Base-by-base conservation (phyloP, 306 rosid species). In the Ochetophila trinervis region DNA sequence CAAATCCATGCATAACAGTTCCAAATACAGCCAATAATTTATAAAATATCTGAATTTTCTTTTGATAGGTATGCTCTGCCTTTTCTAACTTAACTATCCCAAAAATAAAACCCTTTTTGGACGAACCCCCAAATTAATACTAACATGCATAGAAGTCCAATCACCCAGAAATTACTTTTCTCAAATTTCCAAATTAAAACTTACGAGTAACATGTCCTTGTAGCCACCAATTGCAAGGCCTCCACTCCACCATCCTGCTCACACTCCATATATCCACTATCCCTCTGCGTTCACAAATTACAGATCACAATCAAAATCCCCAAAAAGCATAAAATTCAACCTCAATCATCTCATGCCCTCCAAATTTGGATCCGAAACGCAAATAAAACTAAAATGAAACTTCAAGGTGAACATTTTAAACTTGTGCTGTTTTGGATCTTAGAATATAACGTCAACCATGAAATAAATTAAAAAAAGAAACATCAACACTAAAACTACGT, bases 201-300 rank as follows among this genome's bases (percentile, higher is more conserved):
- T 9, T 78, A 93, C 97, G 94, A 34, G 71, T 61, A 74, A 68
- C 78, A 65, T 75, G 82, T 19, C 81, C 87, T 79, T 83, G 86
- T 12, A 79, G 79, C 99, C 97, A 93, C 99, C 96, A 93, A 52
- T 80, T 73, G 91, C 99, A 93, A 76, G 95, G 91, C 36, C 86
- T 86, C 99, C 99, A 93, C 57, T 87, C 94, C 53, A 79, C 75
- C 56, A 73, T 69, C 80, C 96, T 88, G 74, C 74, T 70, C 21
- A 93, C 85, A 79, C 87, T 83, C 99, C 99, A 87, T 79, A 90
- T 81, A 49, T 76, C 91, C 59, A 48, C 63, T 64, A 73, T 72
- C 40, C 74, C 77, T 62, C 99, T 93, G 78, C 82, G 62, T 49
- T 21, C 68, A 42, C 20, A 70, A 74, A 72, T 16, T 61, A 70